Conservation (phyloP, 2,329 filamentous ascomycete genomes). For the Penicillium sp. region DNA sequence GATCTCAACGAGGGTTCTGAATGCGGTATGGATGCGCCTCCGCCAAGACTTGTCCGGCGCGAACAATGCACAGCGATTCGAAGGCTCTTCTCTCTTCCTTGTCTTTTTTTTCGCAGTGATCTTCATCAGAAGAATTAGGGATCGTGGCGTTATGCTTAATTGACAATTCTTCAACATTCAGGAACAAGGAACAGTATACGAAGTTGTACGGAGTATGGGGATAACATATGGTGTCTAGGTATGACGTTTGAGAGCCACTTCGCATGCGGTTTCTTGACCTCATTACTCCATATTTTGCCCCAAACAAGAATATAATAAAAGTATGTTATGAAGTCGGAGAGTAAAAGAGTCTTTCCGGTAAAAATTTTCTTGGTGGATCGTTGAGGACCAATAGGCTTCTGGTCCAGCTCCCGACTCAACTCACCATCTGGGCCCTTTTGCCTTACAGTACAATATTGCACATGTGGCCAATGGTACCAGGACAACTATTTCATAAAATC, state of each 20-base stretch:
- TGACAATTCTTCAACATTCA: not conserved
- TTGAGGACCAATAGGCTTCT: not conserved
- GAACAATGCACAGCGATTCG: not conserved
- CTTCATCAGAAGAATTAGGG: not conserved
- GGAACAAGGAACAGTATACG: not conserved
- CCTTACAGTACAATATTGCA: not conserved
- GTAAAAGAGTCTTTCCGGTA: not conserved
- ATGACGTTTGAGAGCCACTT: not conserved
- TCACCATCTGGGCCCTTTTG: not conserved
- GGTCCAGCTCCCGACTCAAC: not conserved
- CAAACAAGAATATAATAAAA: not conserved
- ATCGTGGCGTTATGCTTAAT: not conserved
- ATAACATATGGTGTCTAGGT: no score
- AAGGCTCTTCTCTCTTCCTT: not conserved
- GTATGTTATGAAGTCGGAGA: not conserved
- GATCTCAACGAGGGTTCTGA: constrained; percentile 9
- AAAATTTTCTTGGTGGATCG: constrained; percentile 6
- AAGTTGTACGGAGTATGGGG: no score
- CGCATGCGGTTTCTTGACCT: not conserved
- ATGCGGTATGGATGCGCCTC: constrained; percentile 18
- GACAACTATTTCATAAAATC: no score
- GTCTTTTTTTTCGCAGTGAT: not conserved
- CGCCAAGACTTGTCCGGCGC: constrained; percentile 4
- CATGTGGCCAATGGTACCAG: no score
- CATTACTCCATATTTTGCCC: not conserved